phyloP scores from a whole-genome alignment of 257 asterid species.

The Avicennia marina region DNA sequence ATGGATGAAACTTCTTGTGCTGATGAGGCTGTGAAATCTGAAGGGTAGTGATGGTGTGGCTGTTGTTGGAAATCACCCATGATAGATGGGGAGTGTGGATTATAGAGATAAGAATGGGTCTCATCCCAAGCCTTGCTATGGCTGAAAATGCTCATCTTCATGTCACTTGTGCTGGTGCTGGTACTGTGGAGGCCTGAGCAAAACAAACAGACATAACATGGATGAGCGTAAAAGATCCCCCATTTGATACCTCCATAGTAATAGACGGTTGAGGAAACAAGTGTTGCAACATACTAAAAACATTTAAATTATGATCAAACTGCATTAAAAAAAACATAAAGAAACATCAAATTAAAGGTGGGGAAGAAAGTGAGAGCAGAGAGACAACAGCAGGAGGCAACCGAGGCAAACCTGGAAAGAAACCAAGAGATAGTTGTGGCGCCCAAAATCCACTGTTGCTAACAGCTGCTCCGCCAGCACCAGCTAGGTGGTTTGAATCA shows the following conservation, averaged over 20 bases:
- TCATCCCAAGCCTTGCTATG: constrained; percentile 38
- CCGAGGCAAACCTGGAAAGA: constrained; percentile 36
- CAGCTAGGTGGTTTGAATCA: constrained; percentile 25
- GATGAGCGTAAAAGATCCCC: too few relatives aligned
- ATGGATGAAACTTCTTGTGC: too few relatives aligned
- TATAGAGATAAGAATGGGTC: constrained; percentile 14
- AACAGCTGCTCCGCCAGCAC: constrained; percentile 18
- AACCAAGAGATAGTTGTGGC: constrained; percentile 30
- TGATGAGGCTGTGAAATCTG: too few relatives aligned
- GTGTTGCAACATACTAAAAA: too few relatives aligned
- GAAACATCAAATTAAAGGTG: too few relatives aligned
- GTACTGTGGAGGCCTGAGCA: constrained; percentile 55
- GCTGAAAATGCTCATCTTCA: constrained; percentile 45
- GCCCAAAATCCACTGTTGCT: constrained; percentile 27
- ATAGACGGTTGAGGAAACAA: constrained; percentile 1
- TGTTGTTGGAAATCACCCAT: neutral
- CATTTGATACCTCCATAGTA: too few relatives aligned
- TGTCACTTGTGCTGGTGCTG: constrained; percentile 41
- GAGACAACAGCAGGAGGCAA: too few relatives aligned
- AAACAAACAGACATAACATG: neutral
- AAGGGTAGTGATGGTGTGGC: too few relatives aligned
- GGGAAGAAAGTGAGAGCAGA: too few relatives aligned
- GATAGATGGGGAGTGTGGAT: neutral
- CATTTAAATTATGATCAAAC: neutral
- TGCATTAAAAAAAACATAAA: neutral